Evolutionary conservation across 2,329 filamentous ascomycete species (phyloP).

Genomic region (Pestalotiopsis fici): DNA sequence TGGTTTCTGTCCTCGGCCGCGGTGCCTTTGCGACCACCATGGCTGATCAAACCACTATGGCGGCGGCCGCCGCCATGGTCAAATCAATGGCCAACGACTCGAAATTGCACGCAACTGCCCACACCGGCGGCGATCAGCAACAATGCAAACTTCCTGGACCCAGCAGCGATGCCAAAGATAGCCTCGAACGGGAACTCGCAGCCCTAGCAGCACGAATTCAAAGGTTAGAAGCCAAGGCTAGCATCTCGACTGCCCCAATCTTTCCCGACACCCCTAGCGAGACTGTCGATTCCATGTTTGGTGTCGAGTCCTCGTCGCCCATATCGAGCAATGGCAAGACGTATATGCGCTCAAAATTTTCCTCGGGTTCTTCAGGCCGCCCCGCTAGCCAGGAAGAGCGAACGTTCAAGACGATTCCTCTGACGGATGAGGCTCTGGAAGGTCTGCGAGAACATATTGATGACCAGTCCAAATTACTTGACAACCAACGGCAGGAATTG

Average conservation of each 20-base stretch:
- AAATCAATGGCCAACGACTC: slow-evolving; percentile 50
- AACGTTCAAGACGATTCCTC: slow-evolving; percentile 46
- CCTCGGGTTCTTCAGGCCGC: slow-evolving; percentile 40
- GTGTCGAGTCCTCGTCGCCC: slow-evolving; percentile 53
- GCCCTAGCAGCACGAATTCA: slow-evolving; percentile 78
- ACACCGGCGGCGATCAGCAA: slow-evolving; percentile 36
- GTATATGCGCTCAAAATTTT: slow-evolving; percentile 43
- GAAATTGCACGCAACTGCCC: slow-evolving; percentile 37
- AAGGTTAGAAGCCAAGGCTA: slow-evolving; percentile 78
- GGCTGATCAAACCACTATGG: slow-evolving; percentile 57
- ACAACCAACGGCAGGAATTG: slow-evolving; percentile 83
- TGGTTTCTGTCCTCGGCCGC: background rate
- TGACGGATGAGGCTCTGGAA: slow-evolving; percentile 81
- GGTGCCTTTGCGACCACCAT: slow-evolving; percentile 28
- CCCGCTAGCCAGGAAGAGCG: slow-evolving; percentile 34
- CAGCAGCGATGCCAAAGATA: slow-evolving; percentile 72
- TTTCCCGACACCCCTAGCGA: slow-evolving; percentile 85
- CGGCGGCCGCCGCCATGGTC: slow-evolving; percentile 54
- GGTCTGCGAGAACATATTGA: slow-evolving; percentile 89
- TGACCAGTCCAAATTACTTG: slow-evolving; percentile 89
- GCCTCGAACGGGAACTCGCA: slow-evolving; percentile 80
- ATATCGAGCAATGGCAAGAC: slow-evolving; percentile 42
- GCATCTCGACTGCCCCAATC: slow-evolving; percentile 54
- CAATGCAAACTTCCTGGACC: slow-evolving; percentile 74
- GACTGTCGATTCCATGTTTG: slow-evolving; percentile 64